A percentile compares a stretch with the other conserved stretches of the same genome.
These are phyloP conservation scores for Populus hybrid DNA, from an alignment of 441 rosid genomes.

Conservation along the genomic window DNA sequence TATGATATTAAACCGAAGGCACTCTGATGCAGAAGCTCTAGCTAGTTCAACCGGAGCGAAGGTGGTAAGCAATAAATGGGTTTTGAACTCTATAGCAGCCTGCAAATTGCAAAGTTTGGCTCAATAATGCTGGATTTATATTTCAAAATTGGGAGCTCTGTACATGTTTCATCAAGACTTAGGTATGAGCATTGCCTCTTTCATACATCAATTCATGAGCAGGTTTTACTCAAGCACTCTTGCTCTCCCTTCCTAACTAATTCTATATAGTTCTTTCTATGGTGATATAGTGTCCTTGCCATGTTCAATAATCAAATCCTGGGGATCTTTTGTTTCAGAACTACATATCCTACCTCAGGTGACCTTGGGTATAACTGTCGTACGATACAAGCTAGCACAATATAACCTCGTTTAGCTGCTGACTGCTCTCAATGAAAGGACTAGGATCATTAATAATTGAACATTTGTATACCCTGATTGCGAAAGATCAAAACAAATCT, in stretches of 20 bases:
- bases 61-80: conserved; percentile 76
- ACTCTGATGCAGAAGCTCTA: conserved; percentile 53
- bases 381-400: too few species aligned
- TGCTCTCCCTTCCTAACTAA: background rate
- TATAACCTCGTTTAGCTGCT: too few species aligned
- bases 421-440: too few species aligned
- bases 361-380: too few species aligned
- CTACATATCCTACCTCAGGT: too few species aligned
- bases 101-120: conserved; percentile 43
- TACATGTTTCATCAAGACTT: conserved; percentile 3
- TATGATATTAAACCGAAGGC: conserved; percentile 39
- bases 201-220: background rate
- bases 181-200: background rate
- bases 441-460: too few species aligned
- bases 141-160: background rate
- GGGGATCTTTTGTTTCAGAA: too few species aligned
- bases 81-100: conserved; percentile 77
- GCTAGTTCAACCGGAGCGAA: conserved; percentile 60
- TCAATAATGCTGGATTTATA: background rate
- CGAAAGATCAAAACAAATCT: background rate
- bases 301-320: too few species aligned
- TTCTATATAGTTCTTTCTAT: too few species aligned
- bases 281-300: too few species aligned
- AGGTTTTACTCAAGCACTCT: background rate
- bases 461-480: too few species aligned